Evolutionary conservation across 495 filamentous ascomycete species (phyloP).

Genomic region (Tuber magnatum): DNA sequence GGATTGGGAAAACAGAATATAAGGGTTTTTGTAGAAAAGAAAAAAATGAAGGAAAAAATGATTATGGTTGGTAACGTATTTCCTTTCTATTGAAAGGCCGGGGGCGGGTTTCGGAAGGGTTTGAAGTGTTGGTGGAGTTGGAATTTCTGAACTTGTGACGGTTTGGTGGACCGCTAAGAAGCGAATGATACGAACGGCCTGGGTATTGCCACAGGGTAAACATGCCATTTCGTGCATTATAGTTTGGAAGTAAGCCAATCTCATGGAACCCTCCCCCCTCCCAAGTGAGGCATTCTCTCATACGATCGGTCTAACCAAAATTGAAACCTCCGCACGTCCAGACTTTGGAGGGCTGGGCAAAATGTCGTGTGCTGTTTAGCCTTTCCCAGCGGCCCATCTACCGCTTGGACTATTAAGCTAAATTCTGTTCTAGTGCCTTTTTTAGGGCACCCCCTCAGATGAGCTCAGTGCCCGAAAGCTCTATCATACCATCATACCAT

Average conservation of each 20-base stretch:
- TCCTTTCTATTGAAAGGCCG: background rate
- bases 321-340: background rate
- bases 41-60: no score
- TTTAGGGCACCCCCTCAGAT: background rate
- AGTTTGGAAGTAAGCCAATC: background rate
- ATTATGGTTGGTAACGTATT: background rate
- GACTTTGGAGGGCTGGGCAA: background rate
- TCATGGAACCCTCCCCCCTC: background rate
- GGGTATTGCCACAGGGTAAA: background rate
- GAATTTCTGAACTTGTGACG: background rate
- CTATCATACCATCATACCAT: no score
- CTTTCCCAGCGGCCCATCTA: background rate
- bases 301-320: background rate
- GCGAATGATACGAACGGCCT: background rate
- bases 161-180: background rate
- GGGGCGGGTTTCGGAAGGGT: background rate
- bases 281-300: background rate
- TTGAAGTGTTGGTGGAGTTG: background rate
- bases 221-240: background rate
- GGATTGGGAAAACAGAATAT: background rate
- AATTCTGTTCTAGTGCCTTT: background rate
- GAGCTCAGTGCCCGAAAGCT: background rate
- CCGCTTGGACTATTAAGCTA: background rate
- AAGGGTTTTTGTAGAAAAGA: background rate
- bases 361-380: background rate